Conservation (phyloP, 306 rosid genomes). For the Ormosia semicastrata region DNA sequence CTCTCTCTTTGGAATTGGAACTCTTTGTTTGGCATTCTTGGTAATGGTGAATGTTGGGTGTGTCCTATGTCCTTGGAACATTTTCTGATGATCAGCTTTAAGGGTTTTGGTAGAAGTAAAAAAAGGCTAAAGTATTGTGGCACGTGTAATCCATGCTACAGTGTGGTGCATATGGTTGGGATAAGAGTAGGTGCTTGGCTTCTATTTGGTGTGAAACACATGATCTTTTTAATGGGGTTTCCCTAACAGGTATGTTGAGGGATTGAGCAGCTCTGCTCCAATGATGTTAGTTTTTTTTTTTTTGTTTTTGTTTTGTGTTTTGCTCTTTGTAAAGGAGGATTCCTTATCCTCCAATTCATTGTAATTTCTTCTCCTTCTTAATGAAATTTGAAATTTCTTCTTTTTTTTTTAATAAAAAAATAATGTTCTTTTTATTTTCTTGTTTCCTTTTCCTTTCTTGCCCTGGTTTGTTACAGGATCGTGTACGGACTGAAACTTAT, state of each 20-base stretch:
- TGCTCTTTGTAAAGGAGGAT: background rate
- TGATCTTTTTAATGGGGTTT: background rate
- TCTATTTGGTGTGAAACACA: background rate
- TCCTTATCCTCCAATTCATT: background rate
- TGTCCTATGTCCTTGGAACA: background rate
- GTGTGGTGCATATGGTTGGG: background rate
- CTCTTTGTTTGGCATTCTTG: background rate
- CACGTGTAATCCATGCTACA: background rate
- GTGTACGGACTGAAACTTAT: constrained; percentile 83
- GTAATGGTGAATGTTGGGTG: background rate
- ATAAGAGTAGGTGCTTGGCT: background rate
- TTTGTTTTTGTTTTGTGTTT: constrained; percentile 3
- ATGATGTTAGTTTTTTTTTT: background rate
- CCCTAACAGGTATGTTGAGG: background rate
- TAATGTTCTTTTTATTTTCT: background rate
- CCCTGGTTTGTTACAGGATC: constrained; percentile 57
- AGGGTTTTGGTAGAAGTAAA: background rate
- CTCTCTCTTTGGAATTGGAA: no score
- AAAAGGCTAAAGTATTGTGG: background rate
- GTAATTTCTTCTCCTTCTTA: background rate
- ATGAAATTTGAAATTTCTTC: background rate
- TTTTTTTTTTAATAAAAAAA: background rate
- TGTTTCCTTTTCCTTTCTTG: background rate
- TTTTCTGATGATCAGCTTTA: background rate
- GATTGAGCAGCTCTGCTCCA: background rate